Evolutionary conservation across 495 filamentous ascomycete species (phyloP).

Genomic region (Neohortaea acidophila): DNA sequence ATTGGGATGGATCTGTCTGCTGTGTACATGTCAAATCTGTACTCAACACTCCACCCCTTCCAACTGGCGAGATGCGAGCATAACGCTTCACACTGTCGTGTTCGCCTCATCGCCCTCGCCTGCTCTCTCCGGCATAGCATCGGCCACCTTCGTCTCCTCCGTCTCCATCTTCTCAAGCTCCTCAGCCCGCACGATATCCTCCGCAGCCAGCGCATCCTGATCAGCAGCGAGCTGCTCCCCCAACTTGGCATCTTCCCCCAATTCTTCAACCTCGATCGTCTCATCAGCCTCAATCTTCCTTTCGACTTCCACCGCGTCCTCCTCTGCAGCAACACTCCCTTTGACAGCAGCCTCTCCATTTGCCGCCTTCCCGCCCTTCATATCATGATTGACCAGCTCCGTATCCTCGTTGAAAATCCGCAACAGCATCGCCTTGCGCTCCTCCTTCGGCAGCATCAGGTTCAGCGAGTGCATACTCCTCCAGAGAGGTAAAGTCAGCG

Average conservation of each 20-base stretch:
- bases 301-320: conserved; percentile 4
- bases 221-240: conserved; percentile 1
- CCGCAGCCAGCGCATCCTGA: conserved; percentile 1
- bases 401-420: conserved; percentile 70
- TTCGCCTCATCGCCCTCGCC: conserved; percentile 13
- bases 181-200: conserved; percentile 6
- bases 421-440: conserved; percentile 77
- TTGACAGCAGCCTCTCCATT: neutral
- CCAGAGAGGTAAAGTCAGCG: conserved; percentile 83
- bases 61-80: too few relatives aligned
- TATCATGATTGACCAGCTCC: conserved; percentile 14
- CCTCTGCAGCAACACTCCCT: conserved; percentile 3
- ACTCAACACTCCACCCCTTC: too few relatives aligned
- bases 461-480: conserved; percentile 73
- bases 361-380: neutral
- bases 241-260: neutral
- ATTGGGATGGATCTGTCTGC: too few relatives aligned
- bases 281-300: neutral
- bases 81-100: conserved; percentile 6
- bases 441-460: conserved; percentile 94
- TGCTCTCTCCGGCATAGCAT: conserved; percentile 13
- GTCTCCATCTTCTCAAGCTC: conserved; percentile 9
- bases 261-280: neutral
- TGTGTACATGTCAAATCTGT: too few relatives aligned
- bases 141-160: conserved; percentile 9